These are phyloP conservation scores for Naganishia friedmannii DNA, from an alignment of 768 basidiomycete species.

Conservation along the genomic window DNA sequence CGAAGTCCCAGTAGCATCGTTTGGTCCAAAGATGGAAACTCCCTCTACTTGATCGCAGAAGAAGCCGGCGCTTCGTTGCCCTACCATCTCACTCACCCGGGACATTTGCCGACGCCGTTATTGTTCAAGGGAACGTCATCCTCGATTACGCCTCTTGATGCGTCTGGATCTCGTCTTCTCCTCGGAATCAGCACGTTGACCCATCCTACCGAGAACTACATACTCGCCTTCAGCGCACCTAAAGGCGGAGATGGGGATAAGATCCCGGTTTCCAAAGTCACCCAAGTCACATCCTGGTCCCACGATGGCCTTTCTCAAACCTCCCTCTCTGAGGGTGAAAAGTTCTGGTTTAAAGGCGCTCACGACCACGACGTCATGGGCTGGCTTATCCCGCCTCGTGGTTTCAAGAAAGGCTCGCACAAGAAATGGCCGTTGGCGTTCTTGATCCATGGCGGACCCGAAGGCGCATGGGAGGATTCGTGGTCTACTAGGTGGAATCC, in stretches of 20 bases:
- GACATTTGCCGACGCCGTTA: conserved; percentile 42
- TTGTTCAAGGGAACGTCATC: conserved; percentile 38
- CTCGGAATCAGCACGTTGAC: conserved; percentile 72
- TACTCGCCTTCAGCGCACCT: conserved; percentile 55
- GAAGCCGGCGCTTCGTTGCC: conserved; percentile 65
- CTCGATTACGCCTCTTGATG: conserved; percentile 61
- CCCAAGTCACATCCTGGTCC: conserved; percentile 67
- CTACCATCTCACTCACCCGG: conserved; percentile 41
- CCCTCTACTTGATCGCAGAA: conserved; percentile 71
- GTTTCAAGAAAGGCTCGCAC: conserved; percentile 61
- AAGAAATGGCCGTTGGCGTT: conserved; percentile 73
- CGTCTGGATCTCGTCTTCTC: conserved; percentile 64
- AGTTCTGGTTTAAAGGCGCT: conserved; percentile 88
- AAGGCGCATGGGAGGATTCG: conserved; percentile 78
- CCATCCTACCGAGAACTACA: conserved; percentile 73
- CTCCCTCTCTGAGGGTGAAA: conserved; percentile 64
- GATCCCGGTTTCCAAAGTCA: conserved; percentile 42
- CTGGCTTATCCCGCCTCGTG: conserved; percentile 76
- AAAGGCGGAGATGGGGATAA: conserved; percentile 53
- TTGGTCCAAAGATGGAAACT: conserved; percentile 68
- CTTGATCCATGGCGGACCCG: conserved; percentile 71
- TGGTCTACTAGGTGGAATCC: conserved; percentile 92
- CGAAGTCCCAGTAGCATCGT: conserved; percentile 65
- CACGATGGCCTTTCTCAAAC: conserved; percentile 57
- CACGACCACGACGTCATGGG: conserved; percentile 73